Evolutionary conservation across 2,329 filamentous ascomycete genomes (phyloP).

Genomic region (Stagonosporopsis tanaceti): DNA sequence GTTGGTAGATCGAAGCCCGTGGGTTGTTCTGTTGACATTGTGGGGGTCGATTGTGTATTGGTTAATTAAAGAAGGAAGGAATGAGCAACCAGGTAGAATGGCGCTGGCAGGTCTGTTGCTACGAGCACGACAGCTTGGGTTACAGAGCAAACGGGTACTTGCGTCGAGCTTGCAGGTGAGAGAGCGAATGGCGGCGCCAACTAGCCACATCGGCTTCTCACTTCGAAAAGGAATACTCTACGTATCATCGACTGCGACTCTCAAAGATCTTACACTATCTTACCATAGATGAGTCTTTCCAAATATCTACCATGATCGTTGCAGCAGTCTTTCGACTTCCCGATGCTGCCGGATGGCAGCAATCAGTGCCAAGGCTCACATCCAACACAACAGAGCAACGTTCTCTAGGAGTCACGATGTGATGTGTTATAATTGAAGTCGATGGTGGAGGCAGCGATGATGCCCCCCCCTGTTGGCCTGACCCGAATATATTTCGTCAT

Average conservation of each 20-base stretch:
- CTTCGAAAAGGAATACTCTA: neutral
- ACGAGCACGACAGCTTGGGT: neutral
- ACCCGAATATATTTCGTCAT: conserved; percentile 17
- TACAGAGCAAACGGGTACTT: conserved; percentile 11
- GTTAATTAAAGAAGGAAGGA: neutral
- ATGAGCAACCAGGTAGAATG: neutral
- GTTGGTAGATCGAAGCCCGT: neutral
- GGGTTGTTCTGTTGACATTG: conserved; percentile 7
- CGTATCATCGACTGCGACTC: no score
- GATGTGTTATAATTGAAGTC: no score
- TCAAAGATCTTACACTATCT: no score
- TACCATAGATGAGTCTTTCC: no score
- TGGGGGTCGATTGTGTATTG: neutral
- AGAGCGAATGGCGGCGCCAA: neutral
- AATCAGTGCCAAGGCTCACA: no score
- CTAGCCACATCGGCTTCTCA: neutral
- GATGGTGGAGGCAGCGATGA: neutral
- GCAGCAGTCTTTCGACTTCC: no score
- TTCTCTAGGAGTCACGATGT: no score
- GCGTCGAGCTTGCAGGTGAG: conserved; percentile 12
- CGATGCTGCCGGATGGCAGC: no score
- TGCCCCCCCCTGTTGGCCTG: neutral
- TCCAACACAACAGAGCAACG: no score
- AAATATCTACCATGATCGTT: no score
- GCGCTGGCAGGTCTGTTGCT: neutral